A percentile compares a stretch with the other conserved stretches of the same genome.
Conservation (phyloP, 1,284 basidiomycete species). For the Cystobasidiaceae sp. region DNA sequence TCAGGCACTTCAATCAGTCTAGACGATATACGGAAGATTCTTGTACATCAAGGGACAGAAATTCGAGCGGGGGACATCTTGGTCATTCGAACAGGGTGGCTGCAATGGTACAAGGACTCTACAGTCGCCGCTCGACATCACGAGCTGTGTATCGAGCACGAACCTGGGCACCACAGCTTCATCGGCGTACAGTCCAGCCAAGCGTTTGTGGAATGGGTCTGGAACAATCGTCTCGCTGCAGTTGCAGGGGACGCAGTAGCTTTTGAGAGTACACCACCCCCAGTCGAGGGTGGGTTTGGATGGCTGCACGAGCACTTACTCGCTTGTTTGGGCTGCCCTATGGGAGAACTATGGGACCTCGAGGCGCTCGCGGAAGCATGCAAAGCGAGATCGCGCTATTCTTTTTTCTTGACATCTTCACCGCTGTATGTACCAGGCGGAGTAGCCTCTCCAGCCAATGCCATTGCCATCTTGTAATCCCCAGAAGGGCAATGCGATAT, state of each 20-base stretch:
- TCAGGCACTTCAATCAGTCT: background rate
- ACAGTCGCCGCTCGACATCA: background rate
- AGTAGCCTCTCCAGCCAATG: conserved; percentile 50
- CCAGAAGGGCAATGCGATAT: too few species aligned
- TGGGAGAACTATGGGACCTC: conserved; percentile 49
- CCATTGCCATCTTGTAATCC: conserved; percentile 42
- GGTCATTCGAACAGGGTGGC: background rate
- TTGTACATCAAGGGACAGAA: background rate
- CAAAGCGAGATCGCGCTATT: conserved; percentile 42
- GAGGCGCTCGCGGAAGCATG: conserved; percentile 45
- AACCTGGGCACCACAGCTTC: background rate
- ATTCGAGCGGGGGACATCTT: background rate
- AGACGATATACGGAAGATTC: background rate
- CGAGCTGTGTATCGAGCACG: background rate
- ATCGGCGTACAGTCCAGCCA: background rate
- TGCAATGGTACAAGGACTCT: background rate
- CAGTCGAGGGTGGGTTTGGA: background rate
- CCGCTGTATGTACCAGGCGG: conserved; percentile 49
- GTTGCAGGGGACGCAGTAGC: background rate
- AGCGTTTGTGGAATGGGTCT: background rate
- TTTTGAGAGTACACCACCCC: background rate
- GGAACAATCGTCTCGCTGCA: background rate
- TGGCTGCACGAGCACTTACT: background rate
- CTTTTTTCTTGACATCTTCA: conserved; percentile 49
- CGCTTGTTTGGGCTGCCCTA: background rate